Evolutionary conservation across 352 stramenopile genomes (phyloP), one percentile per base, ranked within the genome.

Genomic region (Phytophthora vignae): DNA sequence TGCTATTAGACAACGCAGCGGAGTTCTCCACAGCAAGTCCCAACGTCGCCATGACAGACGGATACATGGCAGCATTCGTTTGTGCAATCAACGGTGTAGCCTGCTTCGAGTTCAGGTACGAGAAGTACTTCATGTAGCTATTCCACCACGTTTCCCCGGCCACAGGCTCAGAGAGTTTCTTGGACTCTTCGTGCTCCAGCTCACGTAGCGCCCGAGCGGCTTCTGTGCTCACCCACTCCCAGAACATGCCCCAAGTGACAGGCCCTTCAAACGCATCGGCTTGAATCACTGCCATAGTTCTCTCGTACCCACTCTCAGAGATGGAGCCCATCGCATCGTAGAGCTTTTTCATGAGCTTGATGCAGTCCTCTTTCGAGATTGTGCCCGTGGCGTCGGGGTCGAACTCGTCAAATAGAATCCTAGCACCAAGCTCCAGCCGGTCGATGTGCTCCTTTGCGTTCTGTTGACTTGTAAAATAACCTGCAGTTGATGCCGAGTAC

Each of bases 361-460:
- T 81, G 50, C 87, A 94, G 59, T 95, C 82, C 49, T 81, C 67
- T 22, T 91, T 94, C 27, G 78, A 83, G 59, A 96, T 95, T 33
- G 79, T 64, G 2, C 90, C 90, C 0, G 71, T 82, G 9, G 76
- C 85, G 14, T 76, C 77, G 0, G 82, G 78, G 38, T 96, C 90
- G 64, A 90, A 95, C 65, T 96, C 88, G 55, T 92, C 90, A 58
- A 96, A 96, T 25, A 96, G 62, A 60, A 96, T 88, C 17, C 89
- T 79, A 14, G 90, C 88, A 7, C 90, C 90, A 31, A 96, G 74
- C 50, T 96, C 90, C 7, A 96, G 68, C 9, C 87, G 85, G 69
- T 96, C 88, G 44, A 96, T 96, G 36, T 96, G 87, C 46, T 94
- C 90, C 40, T 90, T 95, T 4, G 90, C 88, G 40, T 90, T 83